Evolutionary conservation across 768 basidiomycete genomes (phyloP).

Genomic region (Russula virescens): DNA sequence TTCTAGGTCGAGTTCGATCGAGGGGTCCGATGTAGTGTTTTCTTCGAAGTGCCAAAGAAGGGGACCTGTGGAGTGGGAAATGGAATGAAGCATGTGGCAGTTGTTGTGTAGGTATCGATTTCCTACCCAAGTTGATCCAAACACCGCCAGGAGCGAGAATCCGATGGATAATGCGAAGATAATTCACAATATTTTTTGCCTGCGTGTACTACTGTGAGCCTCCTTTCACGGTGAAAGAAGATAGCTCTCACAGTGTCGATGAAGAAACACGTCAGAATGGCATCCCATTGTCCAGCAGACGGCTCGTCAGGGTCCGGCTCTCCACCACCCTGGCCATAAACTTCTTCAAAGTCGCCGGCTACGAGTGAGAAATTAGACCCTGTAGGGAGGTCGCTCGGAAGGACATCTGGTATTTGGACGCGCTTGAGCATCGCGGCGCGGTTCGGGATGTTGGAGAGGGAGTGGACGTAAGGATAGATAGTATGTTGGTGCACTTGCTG

Average conservation of each 20-base stretch:
- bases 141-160: constrained; percentile 82
- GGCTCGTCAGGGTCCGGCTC: constrained; percentile 48
- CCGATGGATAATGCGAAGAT: constrained; percentile 78
- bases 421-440: constrained; percentile 56
- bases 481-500: constrained; percentile 60
- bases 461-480: constrained; percentile 87
- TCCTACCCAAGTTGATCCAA: constrained; percentile 82
- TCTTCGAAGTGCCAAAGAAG: constrained; percentile 98
- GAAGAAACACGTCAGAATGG: constrained; percentile 93
- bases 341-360: constrained; percentile 92
- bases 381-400: constrained; percentile 63
- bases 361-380: constrained; percentile 75
- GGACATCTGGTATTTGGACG: constrained; percentile 76
- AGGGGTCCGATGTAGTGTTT: constrained; percentile 70
- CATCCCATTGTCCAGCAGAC: constrained; percentile 79
- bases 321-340: constrained; percentile 56
- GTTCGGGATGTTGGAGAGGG: constrained; percentile 76
- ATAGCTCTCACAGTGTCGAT: constrained; percentile 72
- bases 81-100: neutral
- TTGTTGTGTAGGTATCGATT: neutral
- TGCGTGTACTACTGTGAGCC: constrained; percentile 28
- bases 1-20: constrained; percentile 84
- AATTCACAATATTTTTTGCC: constrained; percentile 91
- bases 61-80: constrained; percentile 46
- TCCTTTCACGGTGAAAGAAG: neutral